These are phyloP conservation scores for Triticum timopheevii DNA, from an alignment of 176 grass and related monocot genomes.

Conservation along the genomic window DNA sequence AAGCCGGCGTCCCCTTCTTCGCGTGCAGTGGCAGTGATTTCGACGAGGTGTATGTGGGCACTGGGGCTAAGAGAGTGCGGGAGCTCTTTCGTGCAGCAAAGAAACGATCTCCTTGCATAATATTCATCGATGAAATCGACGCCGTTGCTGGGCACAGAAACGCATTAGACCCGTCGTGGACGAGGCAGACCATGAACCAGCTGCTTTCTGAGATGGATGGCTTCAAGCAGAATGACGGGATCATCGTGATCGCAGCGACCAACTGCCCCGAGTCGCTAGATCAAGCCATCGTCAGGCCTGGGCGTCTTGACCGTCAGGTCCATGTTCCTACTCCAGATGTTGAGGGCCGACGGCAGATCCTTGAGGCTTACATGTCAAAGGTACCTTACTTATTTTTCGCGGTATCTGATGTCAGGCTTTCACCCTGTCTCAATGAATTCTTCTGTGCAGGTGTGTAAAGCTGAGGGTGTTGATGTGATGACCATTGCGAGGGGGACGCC, in stretches of 20 bases:
- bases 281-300: constrained; percentile 57
- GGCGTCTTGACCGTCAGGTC: constrained; percentile 75
- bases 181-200: background rate
- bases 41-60: background rate
- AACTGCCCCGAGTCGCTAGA: constrained; percentile 65
- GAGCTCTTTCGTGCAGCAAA: background rate
- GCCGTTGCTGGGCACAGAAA: background rate
- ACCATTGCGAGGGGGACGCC: constrained; percentile 41
- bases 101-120: background rate
- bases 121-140: background rate
- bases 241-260: constrained; percentile 84
- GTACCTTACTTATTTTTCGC: background rate
- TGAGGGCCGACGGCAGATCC: constrained; percentile 72
- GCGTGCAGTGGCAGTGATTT: background rate
- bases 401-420: background rate
- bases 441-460: constrained; percentile 52
- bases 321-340: constrained; percentile 86
- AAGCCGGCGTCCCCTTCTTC: background rate
- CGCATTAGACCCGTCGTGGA: background rate
- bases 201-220: constrained; percentile 39
- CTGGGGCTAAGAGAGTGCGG: background rate
- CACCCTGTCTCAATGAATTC: background rate
- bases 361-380: constrained; percentile 84
- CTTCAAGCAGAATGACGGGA: constrained; percentile 86
- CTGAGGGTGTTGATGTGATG: constrained; percentile 58